Base-by-base conservation (phyloP, 2,329 filamentous ascomycete species). In the Drechmeria coniospora region DNA sequence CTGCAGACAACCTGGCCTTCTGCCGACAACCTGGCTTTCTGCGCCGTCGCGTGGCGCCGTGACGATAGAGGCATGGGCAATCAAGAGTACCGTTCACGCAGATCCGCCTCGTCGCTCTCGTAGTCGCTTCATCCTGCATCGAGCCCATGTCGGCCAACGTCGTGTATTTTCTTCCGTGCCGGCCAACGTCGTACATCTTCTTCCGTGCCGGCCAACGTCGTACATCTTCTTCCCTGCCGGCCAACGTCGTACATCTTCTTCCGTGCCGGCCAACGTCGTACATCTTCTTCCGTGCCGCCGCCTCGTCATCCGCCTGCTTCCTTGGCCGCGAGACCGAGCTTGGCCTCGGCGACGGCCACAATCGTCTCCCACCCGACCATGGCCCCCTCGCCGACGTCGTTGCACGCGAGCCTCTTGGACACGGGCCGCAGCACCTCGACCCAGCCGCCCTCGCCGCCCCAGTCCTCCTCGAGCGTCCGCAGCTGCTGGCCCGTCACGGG, bases 301-400 rank as follows among this genome's bases (percentile, higher is more conserved):
- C 11, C 11, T 8, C 26, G 16, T 8, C 21, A 23, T 9, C 14
- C 14, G 13, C n/a, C n/a, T 12, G 13, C 15, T 19, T 27, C 20
- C 9, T 11, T n/a, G 9, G 9, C 4, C 5, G 10, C 9, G 4
- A 43, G 25, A 1, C 37, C 46, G n/a, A 75, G 40, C 31, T 60
- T 50, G 8, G 62, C 46, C 46, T 79, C 69, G 28, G 86, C 66
- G 2, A 68, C 57, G 8, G 48, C 47, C 8, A 90, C 80, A 47
- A 93, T 79, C 32, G 76, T 65, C 32, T 58, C 66, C 80, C 81
- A 92, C 28, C 81, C 71, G 46, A 67, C 70, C 86, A 93, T 93
- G 2, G 73, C 84, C 4, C 84, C 84, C 22, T 69, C 65, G 0
- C 84, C 84, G 3, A 76, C 65, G 53, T 94, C 86, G 10, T 83